Evolutionary conservation across 495 filamentous ascomycete species (phyloP).

Genomic region (Darksidea phi): DNA sequence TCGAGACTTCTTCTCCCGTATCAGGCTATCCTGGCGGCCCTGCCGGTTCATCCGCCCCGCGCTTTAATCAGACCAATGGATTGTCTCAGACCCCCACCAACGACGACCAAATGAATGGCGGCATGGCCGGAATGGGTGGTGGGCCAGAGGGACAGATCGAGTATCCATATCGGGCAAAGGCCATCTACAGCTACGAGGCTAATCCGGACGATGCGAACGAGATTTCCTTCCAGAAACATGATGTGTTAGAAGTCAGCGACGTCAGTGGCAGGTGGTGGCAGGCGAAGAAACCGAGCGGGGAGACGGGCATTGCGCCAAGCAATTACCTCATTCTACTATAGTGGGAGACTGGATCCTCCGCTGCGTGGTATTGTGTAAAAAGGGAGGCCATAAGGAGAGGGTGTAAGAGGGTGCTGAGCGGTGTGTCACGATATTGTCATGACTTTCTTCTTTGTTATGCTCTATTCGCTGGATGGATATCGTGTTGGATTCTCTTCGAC

Average conservation of each 20-base stretch:
- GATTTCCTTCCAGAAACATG: conserved; percentile 94
- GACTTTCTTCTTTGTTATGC: conserved; percentile 28
- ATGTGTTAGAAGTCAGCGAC: conserved; percentile 94
- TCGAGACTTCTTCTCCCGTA: conserved; percentile 93
- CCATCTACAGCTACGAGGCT: conserved; percentile 97
- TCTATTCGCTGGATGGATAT: conserved; percentile 9
- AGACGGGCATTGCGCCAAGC: conserved; percentile 94
- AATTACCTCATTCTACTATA: conserved; percentile 97
- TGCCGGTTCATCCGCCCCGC: conserved; percentile 57
- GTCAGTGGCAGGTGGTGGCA: conserved; percentile 99
- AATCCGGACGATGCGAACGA: conserved; percentile 98
- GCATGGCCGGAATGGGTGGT: too few relatives aligned
- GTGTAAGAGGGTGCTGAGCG: too few relatives aligned
- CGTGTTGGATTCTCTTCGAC: too few relatives aligned
- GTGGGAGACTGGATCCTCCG: conserved; percentile 34
- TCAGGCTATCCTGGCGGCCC: conserved; percentile 70
- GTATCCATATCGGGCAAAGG: conserved; percentile 95
- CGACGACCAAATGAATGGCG: conserved; percentile 6
- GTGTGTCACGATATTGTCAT: conserved; percentile 6
- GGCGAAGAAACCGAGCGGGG: conserved; percentile 88
- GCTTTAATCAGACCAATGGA: conserved; percentile 47
- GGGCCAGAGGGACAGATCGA: conserved; percentile 61
- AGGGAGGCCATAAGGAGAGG: too few relatives aligned
- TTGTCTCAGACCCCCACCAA: conserved; percentile 29
- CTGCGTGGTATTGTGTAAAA: not conserved